These are phyloP conservation scores for Cercophora sp. DNA, from an alignment of 495 filamentous ascomycete species.

Conservation along the genomic window DNA sequence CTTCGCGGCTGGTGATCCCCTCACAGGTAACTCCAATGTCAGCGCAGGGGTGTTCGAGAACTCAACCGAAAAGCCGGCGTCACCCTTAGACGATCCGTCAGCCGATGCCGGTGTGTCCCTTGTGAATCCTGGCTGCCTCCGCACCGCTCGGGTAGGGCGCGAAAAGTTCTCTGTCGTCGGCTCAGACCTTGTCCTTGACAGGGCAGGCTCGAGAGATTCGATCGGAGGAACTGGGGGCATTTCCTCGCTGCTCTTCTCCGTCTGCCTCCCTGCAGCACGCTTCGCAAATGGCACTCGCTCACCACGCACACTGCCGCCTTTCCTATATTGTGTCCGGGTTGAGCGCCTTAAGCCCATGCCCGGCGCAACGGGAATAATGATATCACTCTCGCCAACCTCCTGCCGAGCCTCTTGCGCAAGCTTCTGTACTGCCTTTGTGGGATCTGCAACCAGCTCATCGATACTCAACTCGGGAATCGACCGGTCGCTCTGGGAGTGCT, in stretches of 20 bases:
- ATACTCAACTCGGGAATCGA: slow-evolving; percentile 58
- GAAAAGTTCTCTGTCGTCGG: slow-evolving; percentile 61
- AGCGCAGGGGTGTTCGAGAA: slow-evolving; percentile 16
- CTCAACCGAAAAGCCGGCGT: slow-evolving; percentile 6
- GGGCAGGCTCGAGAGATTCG: slow-evolving; percentile 52
- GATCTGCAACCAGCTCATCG: slow-evolving; percentile 77
- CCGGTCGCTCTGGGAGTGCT: slow-evolving; percentile 57
- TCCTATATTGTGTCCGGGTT: slow-evolving; percentile 86
- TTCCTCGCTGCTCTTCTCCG: slow-evolving; percentile 57
- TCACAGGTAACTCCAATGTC: slow-evolving; percentile 21
- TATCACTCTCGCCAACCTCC: slow-evolving; percentile 55
- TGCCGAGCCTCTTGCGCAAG: slow-evolving; percentile 49
- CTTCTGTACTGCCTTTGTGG: slow-evolving; percentile 62
- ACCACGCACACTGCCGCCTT: slow-evolving; percentile 63
- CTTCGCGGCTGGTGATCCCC: slow-evolving; percentile 21
- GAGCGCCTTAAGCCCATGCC: slow-evolving; percentile 80
- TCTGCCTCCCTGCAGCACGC: slow-evolving; percentile 53
- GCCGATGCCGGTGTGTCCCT: slow-evolving; percentile 20
- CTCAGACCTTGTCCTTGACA: slow-evolving; percentile 72
- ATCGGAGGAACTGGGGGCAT: slow-evolving; percentile 39
- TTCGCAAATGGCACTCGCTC: slow-evolving; percentile 63
- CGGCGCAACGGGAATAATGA: slow-evolving; percentile 72
- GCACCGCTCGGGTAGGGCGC: slow-evolving; percentile 42
- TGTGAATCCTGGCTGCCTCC: slow-evolving; percentile 41
- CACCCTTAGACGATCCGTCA: slow-evolving; percentile 17